A percentile compares a stretch with the other conserved stretches of the same genome.
Evolutionary conservation across 1,284 basidiomycete species (phyloP).

Genomic region (Cryptococcus neoformans): DNA sequence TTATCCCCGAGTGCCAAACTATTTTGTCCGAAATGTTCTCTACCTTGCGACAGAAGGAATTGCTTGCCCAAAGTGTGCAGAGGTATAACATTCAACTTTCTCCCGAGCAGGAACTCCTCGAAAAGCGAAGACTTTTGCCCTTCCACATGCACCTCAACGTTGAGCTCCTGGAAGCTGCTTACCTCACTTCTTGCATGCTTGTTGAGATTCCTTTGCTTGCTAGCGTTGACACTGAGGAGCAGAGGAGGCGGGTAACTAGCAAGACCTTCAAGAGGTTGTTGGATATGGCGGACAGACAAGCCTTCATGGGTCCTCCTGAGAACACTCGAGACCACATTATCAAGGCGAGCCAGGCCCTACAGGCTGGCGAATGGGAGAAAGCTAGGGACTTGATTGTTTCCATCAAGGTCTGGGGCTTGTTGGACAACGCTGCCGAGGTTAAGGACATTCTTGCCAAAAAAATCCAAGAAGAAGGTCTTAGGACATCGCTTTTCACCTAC

Average conservation of each 20-base stretch:
- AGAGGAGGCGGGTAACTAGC: conserved; percentile 84
- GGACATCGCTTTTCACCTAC: conserved; percentile 99
- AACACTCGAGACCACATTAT: conserved; percentile 99
- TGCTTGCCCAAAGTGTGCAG: conserved; percentile 94
- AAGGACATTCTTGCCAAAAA: conserved; percentile 93
- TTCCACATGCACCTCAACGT: conserved; percentile 99
- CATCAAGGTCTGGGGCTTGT: conserved; percentile 97
- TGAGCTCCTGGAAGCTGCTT: conserved; percentile 94
- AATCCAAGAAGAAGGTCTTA: conserved; percentile 95
- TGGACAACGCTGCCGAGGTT: conserved; percentile 83
- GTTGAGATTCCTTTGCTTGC: conserved; percentile 95
- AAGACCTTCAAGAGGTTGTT: conserved; percentile 93
- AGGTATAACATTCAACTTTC: conserved; percentile 75
- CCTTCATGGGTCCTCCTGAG: conserved; percentile 98
- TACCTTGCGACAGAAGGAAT: conserved; percentile 93
- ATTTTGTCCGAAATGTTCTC: conserved; percentile 95
- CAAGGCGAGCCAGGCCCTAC: conserved; percentile 96
- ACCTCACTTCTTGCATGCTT: conserved; percentile 97
- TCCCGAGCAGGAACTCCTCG: conserved; percentile 95
- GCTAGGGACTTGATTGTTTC: conserved; percentile 88
- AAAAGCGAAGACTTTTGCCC: conserved; percentile 91
- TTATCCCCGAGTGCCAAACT: conserved; percentile 90
- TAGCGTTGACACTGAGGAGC: conserved; percentile 89
- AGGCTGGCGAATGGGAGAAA: conserved; percentile 95
- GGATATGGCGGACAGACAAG: conserved; percentile 96